Evolutionary conservation across 805 yeast species (phyloP), one percentile per base, ranked within the genome.

Genomic region (Clavispora phyllophila): DNA sequence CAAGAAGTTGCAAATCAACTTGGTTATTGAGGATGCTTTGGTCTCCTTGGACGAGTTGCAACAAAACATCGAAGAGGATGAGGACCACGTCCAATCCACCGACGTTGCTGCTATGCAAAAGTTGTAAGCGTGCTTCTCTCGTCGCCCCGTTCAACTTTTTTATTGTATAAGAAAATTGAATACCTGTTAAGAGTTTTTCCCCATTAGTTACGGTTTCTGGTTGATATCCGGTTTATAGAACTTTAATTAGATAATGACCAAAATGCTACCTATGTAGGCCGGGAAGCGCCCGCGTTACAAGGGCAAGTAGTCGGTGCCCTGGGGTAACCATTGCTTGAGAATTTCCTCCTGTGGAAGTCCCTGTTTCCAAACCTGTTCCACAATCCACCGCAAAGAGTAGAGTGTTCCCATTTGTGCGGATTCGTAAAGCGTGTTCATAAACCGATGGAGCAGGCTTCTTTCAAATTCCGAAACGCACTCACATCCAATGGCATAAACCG

Each of bases 31-130:
- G 82, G 99, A 93, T 75, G 95, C 79, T 59, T 84, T 83, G 82
- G 96, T 93, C 56, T 87, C 97, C 53, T 63, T 89, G 62, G 96
- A 87, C 58, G 97, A 86, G 44, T 84, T 93, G 67, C 91, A 86
- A 75, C 74, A 72, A 54, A 62, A 62, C 48, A 77, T 81, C 57
- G 87, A 84, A 71, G 97, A 83, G 66, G 96, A 87, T 70, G 99
- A 93, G 81, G 99, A 93, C 78, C 95, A 89, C 78, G 97, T 93
- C 65, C 99, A 93, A 82, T 91, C 98, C 61, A 86, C 96, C 55
- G 99, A 93, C 73, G 72, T 93, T 71, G 96, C 95, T 73, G 99
- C 99, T 73, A 91, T 91, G 98, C 85, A 78, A 74, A 91, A 91
- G 79, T 80, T 91, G 76, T 91, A 88, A 82, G 50, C 45, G 23